phyloP scores from a whole-genome alignment of 2,329 filamentous ascomycete genomes.

The Aschersonia sp. region DNA sequence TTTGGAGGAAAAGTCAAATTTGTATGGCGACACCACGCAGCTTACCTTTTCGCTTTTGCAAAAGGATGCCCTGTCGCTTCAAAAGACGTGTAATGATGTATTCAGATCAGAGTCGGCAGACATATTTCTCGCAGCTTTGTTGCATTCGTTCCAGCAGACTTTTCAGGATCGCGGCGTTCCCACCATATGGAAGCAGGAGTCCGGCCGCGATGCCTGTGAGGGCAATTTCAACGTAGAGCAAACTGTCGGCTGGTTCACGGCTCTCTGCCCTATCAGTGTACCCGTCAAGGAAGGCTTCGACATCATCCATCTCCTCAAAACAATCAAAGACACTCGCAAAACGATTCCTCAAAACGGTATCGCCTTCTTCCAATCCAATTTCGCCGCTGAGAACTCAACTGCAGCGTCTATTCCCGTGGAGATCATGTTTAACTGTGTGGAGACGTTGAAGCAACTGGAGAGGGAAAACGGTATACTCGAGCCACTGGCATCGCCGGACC shows the following conservation, averaged over 20 bases:
- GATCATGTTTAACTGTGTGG: slow-evolving; percentile 42
- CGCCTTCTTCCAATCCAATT: slow-evolving; percentile 32
- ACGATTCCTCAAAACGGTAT: slow-evolving; percentile 28
- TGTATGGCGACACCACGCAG: slow-evolving; percentile 27
- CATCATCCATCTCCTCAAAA: slow-evolving; percentile 33
- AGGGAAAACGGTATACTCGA: slow-evolving; percentile 33
- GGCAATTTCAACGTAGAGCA: slow-evolving; percentile 34
- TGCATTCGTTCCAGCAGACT: slow-evolving; percentile 39
- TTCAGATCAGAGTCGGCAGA: slow-evolving; percentile 38
- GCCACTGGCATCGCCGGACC: slow-evolving; percentile 26
- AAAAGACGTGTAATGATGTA: slow-evolving; percentile 26
- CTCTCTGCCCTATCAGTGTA: slow-evolving; percentile 35
- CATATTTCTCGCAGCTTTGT: slow-evolving; percentile 36
- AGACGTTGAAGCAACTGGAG: slow-evolving; percentile 32
- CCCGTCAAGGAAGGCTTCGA: slow-evolving; percentile 29
- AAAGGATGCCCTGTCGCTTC: slow-evolving; percentile 26
- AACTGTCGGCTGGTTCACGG: slow-evolving; percentile 47
- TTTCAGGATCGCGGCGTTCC: slow-evolving; percentile 37
- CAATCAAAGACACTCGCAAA: slow-evolving; percentile 36
- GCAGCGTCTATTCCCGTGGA: slow-evolving; percentile 35
- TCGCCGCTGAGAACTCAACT: slow-evolving; percentile 19
- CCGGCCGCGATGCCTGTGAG: slow-evolving; percentile 29
- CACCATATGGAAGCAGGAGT: slow-evolving; percentile 39
- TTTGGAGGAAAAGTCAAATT: slow-evolving; percentile 24
- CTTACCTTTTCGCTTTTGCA: slow-evolving; percentile 26